A percentile compares a stretch with the other conserved stretches of the same genome.
Evolutionary conservation across 306 rosid genomes (phyloP).

Genomic region (Corylus heterophylla): DNA sequence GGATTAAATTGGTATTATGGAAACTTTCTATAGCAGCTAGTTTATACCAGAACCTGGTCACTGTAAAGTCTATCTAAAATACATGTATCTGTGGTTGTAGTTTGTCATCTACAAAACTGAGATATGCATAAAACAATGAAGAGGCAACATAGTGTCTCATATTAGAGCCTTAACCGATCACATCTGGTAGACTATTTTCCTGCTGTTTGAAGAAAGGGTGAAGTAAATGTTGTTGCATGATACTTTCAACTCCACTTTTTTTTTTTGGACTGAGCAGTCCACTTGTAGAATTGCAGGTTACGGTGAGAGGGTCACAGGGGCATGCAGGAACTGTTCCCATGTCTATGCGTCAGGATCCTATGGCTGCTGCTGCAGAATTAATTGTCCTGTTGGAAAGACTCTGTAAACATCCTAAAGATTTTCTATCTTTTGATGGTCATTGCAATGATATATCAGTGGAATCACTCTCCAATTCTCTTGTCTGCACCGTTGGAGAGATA

Average conservation of each 20-base stretch:
- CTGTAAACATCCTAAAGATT: constrained; percentile 75
- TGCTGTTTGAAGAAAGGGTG: neutral
- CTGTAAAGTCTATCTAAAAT: too few species aligned
- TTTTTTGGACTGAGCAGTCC: constrained; percentile 2
- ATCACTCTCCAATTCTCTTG: constrained; percentile 86
- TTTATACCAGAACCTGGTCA: too few species aligned
- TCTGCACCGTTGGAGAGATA: constrained; percentile 96
- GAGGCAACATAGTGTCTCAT: too few species aligned
- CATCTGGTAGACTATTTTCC: neutral
- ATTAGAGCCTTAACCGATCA: neutral
- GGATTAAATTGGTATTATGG: too few species aligned
- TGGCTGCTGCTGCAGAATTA: constrained; percentile 84
- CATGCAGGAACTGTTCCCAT: constrained; percentile 97
- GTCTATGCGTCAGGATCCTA: constrained; percentile 93
- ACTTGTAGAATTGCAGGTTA: constrained; percentile 55
- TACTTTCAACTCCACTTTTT: neutral
- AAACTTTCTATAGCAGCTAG: too few species aligned
- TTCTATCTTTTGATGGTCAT: constrained; percentile 64
- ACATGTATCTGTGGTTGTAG: too few species aligned
- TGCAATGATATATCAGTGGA: constrained; percentile 60
- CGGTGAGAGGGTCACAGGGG: constrained; percentile 89
- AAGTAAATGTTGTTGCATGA: neutral
- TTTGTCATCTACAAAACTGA: too few species aligned
- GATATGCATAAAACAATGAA: too few species aligned
- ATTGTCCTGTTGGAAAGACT: constrained; percentile 72